Evolutionary conservation across 345 rosid species (phyloP).

Genomic region (Pugionium dolabratum): DNA sequence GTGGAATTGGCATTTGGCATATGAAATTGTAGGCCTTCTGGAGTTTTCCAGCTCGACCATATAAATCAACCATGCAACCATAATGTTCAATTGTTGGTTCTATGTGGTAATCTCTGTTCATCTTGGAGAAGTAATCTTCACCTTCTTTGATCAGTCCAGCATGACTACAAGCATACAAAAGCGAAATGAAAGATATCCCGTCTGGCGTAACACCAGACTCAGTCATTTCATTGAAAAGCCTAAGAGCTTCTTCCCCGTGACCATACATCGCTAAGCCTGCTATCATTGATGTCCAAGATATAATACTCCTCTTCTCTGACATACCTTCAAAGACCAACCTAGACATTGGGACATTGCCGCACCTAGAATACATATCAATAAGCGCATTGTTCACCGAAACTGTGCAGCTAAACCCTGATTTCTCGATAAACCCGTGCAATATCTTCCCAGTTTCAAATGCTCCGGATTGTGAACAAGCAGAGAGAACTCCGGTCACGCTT

Average conservation of each 20-base stretch:
- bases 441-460: constrained; percentile 46
- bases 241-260: constrained; percentile 53
- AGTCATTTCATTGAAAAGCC: constrained; percentile 47
- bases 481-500: constrained; percentile 55
- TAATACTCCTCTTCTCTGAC: constrained; percentile 40
- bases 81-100: constrained; percentile 58
- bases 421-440: constrained; percentile 52
- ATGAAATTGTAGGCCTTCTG: constrained; percentile 52
- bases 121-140: constrained; percentile 43
- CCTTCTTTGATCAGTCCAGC: constrained; percentile 67
- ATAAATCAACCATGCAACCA: constrained; percentile 62
- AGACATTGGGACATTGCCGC: constrained; percentile 55
- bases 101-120: constrained; percentile 45
- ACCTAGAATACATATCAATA: constrained; percentile 65
- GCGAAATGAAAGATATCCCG: constrained; percentile 52
- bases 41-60: constrained; percentile 54
- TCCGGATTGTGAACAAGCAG: constrained; percentile 57
- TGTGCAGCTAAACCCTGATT: constrained; percentile 47
- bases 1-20: constrained; percentile 51
- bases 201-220: constrained; percentile 47
- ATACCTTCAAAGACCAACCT: constrained; percentile 52
- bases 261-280: constrained; percentile 60
- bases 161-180: constrained; percentile 68
- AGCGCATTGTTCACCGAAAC: constrained; percentile 54
- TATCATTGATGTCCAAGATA: constrained; percentile 65